Conservation (phyloP, 2,329 filamentous ascomycete genomes). For the Aspergillus eucalypticola region DNA sequence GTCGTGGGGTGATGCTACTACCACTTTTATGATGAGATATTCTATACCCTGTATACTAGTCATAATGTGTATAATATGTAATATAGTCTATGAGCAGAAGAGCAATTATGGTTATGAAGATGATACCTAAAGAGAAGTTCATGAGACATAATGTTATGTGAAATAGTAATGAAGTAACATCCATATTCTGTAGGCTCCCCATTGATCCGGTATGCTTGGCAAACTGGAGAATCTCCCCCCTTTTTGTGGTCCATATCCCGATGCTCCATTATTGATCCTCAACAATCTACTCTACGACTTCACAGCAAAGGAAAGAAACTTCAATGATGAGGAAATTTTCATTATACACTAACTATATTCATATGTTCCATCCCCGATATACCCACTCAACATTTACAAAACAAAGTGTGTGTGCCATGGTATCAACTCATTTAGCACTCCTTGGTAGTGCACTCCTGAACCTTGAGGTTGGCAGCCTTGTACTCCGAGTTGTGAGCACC, state of each 20-base stretch:
- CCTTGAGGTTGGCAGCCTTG: conserved; percentile 21
- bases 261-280: background rate
- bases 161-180: too few species aligned
- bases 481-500: conserved; percentile 27
- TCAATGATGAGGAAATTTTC: background rate
- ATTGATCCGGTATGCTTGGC: background rate
- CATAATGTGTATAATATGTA: too few species aligned
- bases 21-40: too few species aligned
- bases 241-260: background rate
- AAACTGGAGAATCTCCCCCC: background rate
- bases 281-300: background rate
- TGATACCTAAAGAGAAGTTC: too few species aligned
- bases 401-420: background rate
- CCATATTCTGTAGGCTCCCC: too few species aligned
- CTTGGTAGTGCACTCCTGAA: conserved; percentile 24
- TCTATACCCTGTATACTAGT: too few species aligned
- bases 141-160: too few species aligned
- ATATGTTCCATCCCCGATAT: background rate
- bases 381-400: background rate
- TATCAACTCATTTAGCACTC: background rate
- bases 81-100: too few species aligned
- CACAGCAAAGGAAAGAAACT: background rate
- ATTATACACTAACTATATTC: background rate
- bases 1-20: background rate
- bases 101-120: too few species aligned